These are phyloP conservation scores for Tubosaeta brunneosetosa DNA, from an alignment of 768 basidiomycete genomes.

Conservation along the genomic window DNA sequence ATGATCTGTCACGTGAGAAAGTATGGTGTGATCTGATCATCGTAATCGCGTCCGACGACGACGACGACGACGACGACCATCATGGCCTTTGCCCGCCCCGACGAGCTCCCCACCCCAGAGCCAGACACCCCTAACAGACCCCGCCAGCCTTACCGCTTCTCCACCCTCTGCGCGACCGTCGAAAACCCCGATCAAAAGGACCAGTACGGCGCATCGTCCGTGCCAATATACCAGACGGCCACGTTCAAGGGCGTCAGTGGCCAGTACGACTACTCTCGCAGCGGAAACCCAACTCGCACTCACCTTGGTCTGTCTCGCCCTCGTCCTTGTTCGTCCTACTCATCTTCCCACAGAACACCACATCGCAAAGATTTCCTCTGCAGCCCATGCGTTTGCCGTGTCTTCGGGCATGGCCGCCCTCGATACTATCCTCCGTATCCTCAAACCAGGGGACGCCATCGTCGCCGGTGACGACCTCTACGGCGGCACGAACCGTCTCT, in stretches of 20 bases:
- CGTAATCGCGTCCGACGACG: conserved; percentile 1
- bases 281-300: conserved; percentile 94
- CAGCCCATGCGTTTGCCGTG: conserved; percentile 83
- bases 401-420: conserved; percentile 98
- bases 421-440: conserved; percentile 87
- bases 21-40: conserved; percentile 10
- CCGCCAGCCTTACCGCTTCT: conserved; percentile 79
- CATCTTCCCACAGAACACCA: conserved; percentile 71
- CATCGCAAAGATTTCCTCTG: conserved; percentile 93
- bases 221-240: conserved; percentile 96
- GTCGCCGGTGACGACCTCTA: conserved; percentile 97
- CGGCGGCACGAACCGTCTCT: conserved; percentile 94
- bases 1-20: conserved; percentile 17
- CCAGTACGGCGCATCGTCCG: conserved; percentile 89
- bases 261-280: conserved; percentile 90
- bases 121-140: conserved; percentile 68
- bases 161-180: conserved; percentile 87
- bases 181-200: conserved; percentile 91
- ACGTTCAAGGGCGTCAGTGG: conserved; percentile 94
- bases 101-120: conserved; percentile 76
- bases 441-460: conserved; percentile 94
- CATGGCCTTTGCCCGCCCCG: conserved; percentile 8
- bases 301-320: conserved; percentile 70
- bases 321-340: neutral
- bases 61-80: neutral